A percentile compares a stretch with the other conserved stretches of the same genome.
Conservation (phyloP, 1,284 basidiomycete genomes). For the Cerrena zonata region DNA sequence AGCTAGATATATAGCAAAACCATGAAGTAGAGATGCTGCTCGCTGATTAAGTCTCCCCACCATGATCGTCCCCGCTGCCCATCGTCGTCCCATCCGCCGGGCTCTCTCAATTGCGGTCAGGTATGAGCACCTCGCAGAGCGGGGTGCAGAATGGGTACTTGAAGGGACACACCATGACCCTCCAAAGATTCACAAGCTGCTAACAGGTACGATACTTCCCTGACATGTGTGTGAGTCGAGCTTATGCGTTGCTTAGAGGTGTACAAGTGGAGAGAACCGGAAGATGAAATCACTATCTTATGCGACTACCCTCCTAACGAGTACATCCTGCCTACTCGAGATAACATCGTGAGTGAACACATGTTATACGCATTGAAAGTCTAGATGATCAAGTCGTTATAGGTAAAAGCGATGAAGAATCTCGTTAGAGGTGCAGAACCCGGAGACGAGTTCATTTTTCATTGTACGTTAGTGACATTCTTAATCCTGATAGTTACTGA, state of each 20-base stretch:
- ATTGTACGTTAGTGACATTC: slow-evolving; percentile 4
- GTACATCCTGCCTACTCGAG: slow-evolving; percentile 1
- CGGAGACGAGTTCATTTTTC: slow-evolving; percentile 9
- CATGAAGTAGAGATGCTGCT: no score
- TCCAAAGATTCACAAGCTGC: background rate
- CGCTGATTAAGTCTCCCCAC: no score
- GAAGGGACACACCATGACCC: background rate
- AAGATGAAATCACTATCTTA: slow-evolving; percentile 5
- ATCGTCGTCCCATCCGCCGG: background rate
- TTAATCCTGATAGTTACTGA: background rate
- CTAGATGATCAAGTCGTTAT: background rate
- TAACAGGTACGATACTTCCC: background rate
- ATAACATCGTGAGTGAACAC: slow-evolving; percentile 5
- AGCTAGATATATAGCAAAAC: no score
- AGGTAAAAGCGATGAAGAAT: slow-evolving; percentile 9
- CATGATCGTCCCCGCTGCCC: no score
- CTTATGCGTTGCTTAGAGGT: background rate
- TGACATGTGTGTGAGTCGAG: background rate
- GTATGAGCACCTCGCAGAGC: background rate
- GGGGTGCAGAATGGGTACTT: background rate
- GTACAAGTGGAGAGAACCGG: slow-evolving; percentile 1
- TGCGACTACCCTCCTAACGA: slow-evolving; percentile 1
- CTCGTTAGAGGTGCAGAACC: slow-evolving; percentile 5
- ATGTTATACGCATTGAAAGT: background rate
- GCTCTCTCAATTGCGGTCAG: background rate